Evolutionary conservation across 768 basidiomycete species (phyloP), one percentile per base, ranked within the genome.

Genomic region (Naganishia vishniacii): DNA sequence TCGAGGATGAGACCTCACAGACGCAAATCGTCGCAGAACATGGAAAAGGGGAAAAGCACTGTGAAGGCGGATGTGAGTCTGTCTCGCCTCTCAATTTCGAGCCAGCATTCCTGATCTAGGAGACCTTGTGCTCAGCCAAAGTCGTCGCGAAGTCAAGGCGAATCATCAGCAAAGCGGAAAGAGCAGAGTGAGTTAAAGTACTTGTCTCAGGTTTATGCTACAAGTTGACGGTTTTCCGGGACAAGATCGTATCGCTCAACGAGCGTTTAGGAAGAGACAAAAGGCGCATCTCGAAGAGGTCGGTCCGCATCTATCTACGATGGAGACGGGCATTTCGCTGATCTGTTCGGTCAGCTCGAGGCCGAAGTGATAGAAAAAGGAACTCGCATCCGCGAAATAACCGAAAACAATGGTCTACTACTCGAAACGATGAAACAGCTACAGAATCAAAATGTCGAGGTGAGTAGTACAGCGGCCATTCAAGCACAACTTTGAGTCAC

Each of bases 151-250:
- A 51, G 48, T 41, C 48, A 51, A 32, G 62, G 62, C 7, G 62
- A 63, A 32, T 63, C 62, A 8, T 63, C 62, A 3, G 48, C 48
- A 2, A 64, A 64, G 46, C 28, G 63, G 20, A 64, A 64, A 48
- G 63, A 64, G 40, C 63, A 64, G 34, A 64, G 63, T 64, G 25
- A 41, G 62, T n/a, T n/a, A n/a, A n/a, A n/a, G n/a, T n/a, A n/a
- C n/a, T n/a, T n/a, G n/a, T n/a, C n/a, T n/a, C n/a, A n/a, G n/a
- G n/a, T n/a, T n/a, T n/a, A n/a, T n/a, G n/a, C n/a, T n/a, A n/a
- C n/a, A n/a, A n/a, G n/a, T n/a, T n/a, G n/a, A 44, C 41, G 25
- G 11, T 12, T 47, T n/a, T 31, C 12, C 48, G 34, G 3, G 20
- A 26, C 32, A 5, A 64, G 63, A 64, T 45, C 63, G 63, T 25